Evolutionary conservation across 352 stramenopile species (phyloP).

Genomic region (Globisporangium okanoganense): DNA sequence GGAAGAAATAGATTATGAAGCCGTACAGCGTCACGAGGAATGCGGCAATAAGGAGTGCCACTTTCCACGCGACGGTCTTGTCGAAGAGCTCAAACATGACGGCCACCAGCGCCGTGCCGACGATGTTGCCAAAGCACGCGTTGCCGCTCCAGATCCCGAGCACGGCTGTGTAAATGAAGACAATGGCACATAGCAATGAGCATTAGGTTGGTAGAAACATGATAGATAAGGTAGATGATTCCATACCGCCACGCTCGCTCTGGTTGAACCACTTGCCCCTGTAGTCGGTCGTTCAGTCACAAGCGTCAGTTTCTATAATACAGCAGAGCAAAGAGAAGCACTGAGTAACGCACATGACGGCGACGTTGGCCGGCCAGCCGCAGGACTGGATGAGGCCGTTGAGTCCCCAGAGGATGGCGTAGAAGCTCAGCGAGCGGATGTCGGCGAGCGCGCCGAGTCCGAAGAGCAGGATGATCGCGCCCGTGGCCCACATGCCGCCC

Average conservation of each 20-base stretch:
- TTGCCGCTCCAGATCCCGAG: conserved; percentile 97
- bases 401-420: conserved; percentile 61
- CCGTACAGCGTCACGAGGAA: conserved; percentile 85
- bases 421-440: conserved; percentile 68
- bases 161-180: conserved; percentile 43
- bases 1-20: conserved; percentile 78
- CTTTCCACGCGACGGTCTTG: conserved; percentile 84
- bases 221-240: neutral
- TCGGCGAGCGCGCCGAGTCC: conserved; percentile 53
- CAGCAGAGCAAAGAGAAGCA: conserved; percentile 49
- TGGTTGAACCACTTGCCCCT: conserved; percentile 94
- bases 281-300: neutral
- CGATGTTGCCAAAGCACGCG: conserved; percentile 95
- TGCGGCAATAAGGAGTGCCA: conserved; percentile 86
- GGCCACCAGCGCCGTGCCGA: conserved; percentile 83
- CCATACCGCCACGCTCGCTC: conserved; percentile 54
- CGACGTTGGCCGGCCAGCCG: conserved; percentile 71
- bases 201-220: conserved; percentile 1
- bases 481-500: conserved; percentile 66
- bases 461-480: conserved; percentile 52
- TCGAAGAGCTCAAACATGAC: conserved; percentile 77
- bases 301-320: conserved; percentile 34
- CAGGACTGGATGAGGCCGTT: conserved; percentile 83
- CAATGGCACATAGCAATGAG: neutral
- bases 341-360: conserved; percentile 62